phyloP scores from a whole-genome alignment of 2,329 filamentous ascomycete genomes.

The Magnaporthiopsis poae region DNA sequence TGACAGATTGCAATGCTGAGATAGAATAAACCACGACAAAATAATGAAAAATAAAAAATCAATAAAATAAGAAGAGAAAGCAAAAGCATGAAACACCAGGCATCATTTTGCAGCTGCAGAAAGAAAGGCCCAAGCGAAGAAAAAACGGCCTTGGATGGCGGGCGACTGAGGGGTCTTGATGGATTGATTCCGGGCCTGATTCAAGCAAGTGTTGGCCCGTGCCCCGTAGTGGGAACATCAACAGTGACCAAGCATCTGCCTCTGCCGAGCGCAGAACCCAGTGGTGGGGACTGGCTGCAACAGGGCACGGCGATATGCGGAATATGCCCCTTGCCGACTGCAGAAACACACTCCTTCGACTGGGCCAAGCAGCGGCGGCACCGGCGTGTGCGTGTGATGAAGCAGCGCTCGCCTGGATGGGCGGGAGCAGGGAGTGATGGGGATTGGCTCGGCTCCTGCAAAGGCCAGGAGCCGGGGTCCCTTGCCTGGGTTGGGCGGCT shows the following conservation, averaged over 20 bases:
- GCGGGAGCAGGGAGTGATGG: neutral
- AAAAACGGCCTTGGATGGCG: neutral
- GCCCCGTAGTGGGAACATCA: neutral
- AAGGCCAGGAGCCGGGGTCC: neutral
- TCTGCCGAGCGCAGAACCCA: neutral
- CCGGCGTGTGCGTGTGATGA: neutral
- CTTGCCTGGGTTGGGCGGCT: neutral
- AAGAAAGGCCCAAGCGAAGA: neutral
- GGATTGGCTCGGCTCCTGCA: neutral
- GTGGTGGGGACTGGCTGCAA: neutral
- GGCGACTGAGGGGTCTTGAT: neutral
- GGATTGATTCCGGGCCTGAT: neutral
- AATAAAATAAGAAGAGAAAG: neutral
- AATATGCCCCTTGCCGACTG: neutral
- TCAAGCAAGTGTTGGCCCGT: neutral
- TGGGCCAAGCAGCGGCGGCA: neutral
- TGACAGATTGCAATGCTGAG: neutral
- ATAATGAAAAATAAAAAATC: neutral
- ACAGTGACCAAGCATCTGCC: neutral
- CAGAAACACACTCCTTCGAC: neutral
- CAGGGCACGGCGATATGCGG: neutral
- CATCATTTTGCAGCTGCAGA: neutral
- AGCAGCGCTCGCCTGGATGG: neutral
- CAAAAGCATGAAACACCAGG: neutral
- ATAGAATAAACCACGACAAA: neutral